Evolutionary conservation across 176 grass and related monocot species (phyloP).

Genomic region (Themeda triandra): DNA sequence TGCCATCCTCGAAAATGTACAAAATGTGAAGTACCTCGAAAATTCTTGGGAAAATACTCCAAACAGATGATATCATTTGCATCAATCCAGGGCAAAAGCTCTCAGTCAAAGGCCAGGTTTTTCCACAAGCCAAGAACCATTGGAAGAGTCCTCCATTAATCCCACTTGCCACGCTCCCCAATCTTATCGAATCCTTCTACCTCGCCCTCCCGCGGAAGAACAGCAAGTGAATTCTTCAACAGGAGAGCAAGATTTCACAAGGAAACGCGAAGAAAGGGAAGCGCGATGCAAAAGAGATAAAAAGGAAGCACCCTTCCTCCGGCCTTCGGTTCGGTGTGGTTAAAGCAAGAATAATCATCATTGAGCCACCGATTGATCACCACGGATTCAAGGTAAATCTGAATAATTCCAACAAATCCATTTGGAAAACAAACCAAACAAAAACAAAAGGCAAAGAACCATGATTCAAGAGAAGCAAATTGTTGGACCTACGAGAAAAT

Average conservation of each 20-base stretch:
- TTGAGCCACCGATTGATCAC: slow-evolving; percentile 14
- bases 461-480: neutral
- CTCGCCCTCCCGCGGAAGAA: neutral
- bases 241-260: slow-evolving; percentile 11
- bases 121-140: slow-evolving; percentile 39
- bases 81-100: neutral
- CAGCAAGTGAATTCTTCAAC: neutral
- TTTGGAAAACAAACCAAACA: neutral
- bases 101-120: slow-evolving; percentile 41
- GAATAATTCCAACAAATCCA: neutral
- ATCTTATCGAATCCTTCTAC: slow-evolving; percentile 16
- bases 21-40: neutral
- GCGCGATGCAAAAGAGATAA: neutral
- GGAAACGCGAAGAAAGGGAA: neutral
- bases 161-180: neutral
- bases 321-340: slow-evolving; percentile 48
- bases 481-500: slow-evolving; percentile 51
- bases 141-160: neutral
- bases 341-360: slow-evolving; percentile 62
- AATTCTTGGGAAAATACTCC: neutral
- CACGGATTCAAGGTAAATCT: neutral
- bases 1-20: too few species aligned
- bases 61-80: neutral
- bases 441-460: too few species aligned
- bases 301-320: neutral